A percentile compares a stretch with the other conserved stretches of the same genome.
Conservation (phyloP, 441 rosid genomes). For the Gossypium davidsonii region DNA sequence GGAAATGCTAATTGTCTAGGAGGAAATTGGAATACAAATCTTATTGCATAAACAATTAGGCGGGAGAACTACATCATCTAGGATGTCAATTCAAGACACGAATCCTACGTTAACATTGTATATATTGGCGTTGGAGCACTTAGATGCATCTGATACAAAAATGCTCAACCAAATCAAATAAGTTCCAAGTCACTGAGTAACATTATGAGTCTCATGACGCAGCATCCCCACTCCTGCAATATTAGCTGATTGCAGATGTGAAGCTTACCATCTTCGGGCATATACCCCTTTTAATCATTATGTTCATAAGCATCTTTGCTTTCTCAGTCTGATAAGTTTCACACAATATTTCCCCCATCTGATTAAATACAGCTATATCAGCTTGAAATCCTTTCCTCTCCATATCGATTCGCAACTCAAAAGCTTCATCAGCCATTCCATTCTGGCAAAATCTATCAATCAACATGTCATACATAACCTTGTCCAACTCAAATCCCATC, state of each 20-base stretch:
- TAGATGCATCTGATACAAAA: background rate
- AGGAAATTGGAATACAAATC: too few relatives aligned
- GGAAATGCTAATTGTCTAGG: too few relatives aligned
- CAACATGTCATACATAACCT: slow-evolving; percentile 21
- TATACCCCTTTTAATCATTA: slow-evolving; percentile 29
- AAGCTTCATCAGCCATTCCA: slow-evolving; percentile 28
- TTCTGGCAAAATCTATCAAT: slow-evolving; percentile 21
- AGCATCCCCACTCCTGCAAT: too few relatives aligned
- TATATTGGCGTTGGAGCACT: background rate
- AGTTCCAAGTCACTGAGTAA: background rate
- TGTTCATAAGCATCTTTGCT: slow-evolving; percentile 22
- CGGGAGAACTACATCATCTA: background rate
- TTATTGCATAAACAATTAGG: too few relatives aligned
- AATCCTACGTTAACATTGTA: background rate
- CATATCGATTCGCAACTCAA: slow-evolving; percentile 25
- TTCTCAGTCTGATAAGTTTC: slow-evolving; percentile 21
- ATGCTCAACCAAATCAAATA: background rate
- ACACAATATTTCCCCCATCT: slow-evolving; percentile 23
- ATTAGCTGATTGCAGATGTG: background rate
- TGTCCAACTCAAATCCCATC: slow-evolving; percentile 27
- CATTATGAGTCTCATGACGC: background rate
- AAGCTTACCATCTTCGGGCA: slow-evolving; percentile 16
- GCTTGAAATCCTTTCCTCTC: slow-evolving; percentile 23
- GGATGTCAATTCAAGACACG: background rate
- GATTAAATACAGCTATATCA: slow-evolving; percentile 1